Evolutionary conservation across 805 yeast species (phyloP).

Genomic region (Nakazawaea pomicola): DNA sequence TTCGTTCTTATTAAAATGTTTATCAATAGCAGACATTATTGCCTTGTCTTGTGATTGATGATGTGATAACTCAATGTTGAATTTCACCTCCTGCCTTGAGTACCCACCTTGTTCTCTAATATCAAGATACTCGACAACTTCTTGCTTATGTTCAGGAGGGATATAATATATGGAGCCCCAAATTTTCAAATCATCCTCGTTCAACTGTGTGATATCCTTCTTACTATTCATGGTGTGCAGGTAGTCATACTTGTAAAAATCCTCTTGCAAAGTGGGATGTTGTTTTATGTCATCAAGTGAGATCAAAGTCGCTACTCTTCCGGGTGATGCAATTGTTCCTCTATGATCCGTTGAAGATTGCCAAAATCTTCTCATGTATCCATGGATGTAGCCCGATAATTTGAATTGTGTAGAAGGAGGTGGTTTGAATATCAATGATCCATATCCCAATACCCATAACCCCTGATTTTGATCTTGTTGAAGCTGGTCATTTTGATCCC

Average conservation of each 20-base stretch:
- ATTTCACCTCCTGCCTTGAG: conserved; percentile 60
- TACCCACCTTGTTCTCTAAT: conserved; percentile 89
- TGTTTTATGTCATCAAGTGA: conserved; percentile 48
- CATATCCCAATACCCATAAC: conserved; percentile 86
- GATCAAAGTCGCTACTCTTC: conserved; percentile 81
- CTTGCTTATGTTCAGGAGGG: conserved; percentile 53
- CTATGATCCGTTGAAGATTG: conserved; percentile 87
- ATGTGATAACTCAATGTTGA: conserved; percentile 37
- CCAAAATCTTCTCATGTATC: conserved; percentile 84
- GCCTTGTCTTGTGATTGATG: conserved; percentile 18
- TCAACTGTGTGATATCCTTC: conserved; percentile 22
- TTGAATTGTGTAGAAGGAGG: conserved; percentile 65
- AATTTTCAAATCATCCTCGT: conserved; percentile 42
- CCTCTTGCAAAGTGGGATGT: conserved; percentile 35
- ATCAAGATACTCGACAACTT: conserved; percentile 68
- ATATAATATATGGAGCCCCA: conserved; percentile 87
- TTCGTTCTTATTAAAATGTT: conserved; percentile 24
- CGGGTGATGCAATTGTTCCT: conserved; percentile 83
- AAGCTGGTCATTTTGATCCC: background rate
- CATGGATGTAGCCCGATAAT: conserved; percentile 69
- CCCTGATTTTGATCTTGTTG: conserved; percentile 24
- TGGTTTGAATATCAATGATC: conserved; percentile 84
- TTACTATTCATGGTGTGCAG: conserved; percentile 15
- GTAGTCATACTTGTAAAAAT: conserved; percentile 29
- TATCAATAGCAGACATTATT: conserved; percentile 18